Base-by-base conservation (phyloP, 495 filamentous ascomycete species). In the Daldinia decipiens region DNA sequence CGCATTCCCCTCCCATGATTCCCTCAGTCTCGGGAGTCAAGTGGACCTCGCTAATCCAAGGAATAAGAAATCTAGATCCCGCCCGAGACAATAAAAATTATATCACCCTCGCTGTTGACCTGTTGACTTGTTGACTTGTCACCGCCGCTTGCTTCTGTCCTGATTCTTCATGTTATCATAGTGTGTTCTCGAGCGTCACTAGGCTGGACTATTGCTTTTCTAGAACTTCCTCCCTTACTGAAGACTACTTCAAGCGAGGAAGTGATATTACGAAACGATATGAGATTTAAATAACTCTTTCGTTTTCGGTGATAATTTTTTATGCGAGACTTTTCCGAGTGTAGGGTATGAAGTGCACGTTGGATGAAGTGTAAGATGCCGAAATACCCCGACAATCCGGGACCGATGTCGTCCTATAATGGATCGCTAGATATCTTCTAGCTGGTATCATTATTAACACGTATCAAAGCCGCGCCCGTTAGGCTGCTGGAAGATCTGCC, bases 1-100 rank as follows among this genome's bases (percentile, higher is more conserved):
- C 66, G 68, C 62, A 32, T 36, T 62, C 62, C 40, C 39, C 39
- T 62, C 40, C 40, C 50, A 53, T 29, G 58, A 59, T 53, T 36
- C 53, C 40, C 47, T 54, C 36, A 32, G 58, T 62, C 62, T 59
- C 59, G 62, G 63, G 68, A 62, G 45, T 39, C 58, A 63, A 67
- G 68, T 71, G 68, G 68, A 71, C 34, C 31, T n/a, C 24, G 45
- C 55, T 36, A 27, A 54, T 38, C 52, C 31, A 64, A 29, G 24
- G 34, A 63, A 63, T 52, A 43, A 38, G 3, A 32, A 34, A 21
- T 36, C n/a, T 31, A n/a, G 53, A 56, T 17, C 29, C 31, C 31
- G 3, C n/a, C 17, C 13, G 47, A 68, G 50, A 57, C 59, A 62
- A 40, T 9, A 13, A 31, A 52, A 15, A 6, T 11, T 29, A 47